Base-by-base conservation (phyloP, 2,329 filamentous ascomycete species). In the Escovopsis sp. region DNA sequence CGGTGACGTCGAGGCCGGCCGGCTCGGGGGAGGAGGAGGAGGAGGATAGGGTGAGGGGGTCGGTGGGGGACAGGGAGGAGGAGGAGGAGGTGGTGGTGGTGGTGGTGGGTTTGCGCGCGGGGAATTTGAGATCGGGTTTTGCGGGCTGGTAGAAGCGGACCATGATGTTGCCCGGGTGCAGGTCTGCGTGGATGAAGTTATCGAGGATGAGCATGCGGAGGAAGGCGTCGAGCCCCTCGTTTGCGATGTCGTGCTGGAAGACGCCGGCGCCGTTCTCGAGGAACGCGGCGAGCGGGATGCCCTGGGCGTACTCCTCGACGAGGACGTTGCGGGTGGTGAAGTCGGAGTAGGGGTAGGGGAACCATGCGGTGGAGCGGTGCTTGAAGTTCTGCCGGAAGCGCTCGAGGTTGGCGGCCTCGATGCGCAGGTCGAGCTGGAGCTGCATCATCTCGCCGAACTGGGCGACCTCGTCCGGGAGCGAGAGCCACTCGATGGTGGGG, bases 401-500 rank as follows among this genome's bases (percentile, higher is more conserved):
- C 16, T 80, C 79, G 3, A 98, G 68, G 53, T 98, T 98, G 32
- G 88, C 82, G 2, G 87, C 82, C 60, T 98, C 91, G 46, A 96
- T 96, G 40, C 91, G 81, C 31, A 98, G 71, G 60, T 98, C 91
- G 3, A 98, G 70, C 58, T 98, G 91, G n/a, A 96, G 68, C 53
- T 81, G 81, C 91, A 98, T 98, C 91, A 98, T 98, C 57, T 93
- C 84, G 20, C 88, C 89, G 55, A 98, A 98, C 54, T 96, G 87
- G 12, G 71, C 64, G 3, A 96, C 91, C 58, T 98, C 91, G 51
- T 95, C 89, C 0, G 91, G 91, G 8, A 98, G 76, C 0, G 89
- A 95, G 6, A 98, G 71, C 91, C 91, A 98, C 61, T 96, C 86
- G 56, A 98, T 91, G 0, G 88, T 94, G 1, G 91, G 91, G 29